Conservation (phyloP, 768 basidiomycete genomes). For the Albatrellus ellisii region DNA sequence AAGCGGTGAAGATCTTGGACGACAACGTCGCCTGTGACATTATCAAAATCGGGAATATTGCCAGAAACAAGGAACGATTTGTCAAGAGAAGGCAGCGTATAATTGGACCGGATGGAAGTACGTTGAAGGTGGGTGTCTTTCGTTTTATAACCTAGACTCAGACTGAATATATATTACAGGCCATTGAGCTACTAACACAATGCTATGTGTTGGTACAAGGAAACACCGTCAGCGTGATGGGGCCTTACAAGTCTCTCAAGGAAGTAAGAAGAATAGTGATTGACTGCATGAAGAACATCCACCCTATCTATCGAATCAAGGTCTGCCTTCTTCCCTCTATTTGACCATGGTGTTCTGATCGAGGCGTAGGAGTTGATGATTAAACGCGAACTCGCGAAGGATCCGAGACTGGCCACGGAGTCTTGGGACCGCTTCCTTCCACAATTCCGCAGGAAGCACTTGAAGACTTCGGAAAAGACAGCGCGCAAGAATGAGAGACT, state of each 20-base stretch:
- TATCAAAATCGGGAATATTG: slow-evolving; percentile 91
- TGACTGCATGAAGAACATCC: slow-evolving; percentile 99
- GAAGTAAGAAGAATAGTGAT: slow-evolving; percentile 94
- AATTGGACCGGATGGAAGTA: slow-evolving; percentile 95
- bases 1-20: slow-evolving; percentile 83
- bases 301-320: slow-evolving; percentile 98
- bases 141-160: background rate
- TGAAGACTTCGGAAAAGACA: slow-evolving; percentile 91
- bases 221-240: slow-evolving; percentile 97
- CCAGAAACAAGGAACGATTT: slow-evolving; percentile 92
- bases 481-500: slow-evolving; percentile 73
- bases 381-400: slow-evolving; percentile 92
- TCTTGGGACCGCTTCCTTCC: slow-evolving; percentile 98
- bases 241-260: slow-evolving; percentile 87
- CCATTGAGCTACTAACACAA: slow-evolving; percentile 90
- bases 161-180: slow-evolving; percentile 33
- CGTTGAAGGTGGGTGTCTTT: slow-evolving; percentile 59
- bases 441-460: slow-evolving; percentile 84
- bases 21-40: slow-evolving; percentile 91
- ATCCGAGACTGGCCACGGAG: slow-evolving; percentile 87
- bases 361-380: slow-evolving; percentile 86
- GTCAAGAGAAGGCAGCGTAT: slow-evolving; percentile 94
- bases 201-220: slow-evolving; percentile 98
- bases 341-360: background rate
- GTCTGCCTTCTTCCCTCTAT: slow-evolving; percentile 24